Evolutionary conservation across 306 rosid species (phyloP), one percentile per base, ranked within the genome.

Genomic region (Hylodesmum podocarpum): DNA sequence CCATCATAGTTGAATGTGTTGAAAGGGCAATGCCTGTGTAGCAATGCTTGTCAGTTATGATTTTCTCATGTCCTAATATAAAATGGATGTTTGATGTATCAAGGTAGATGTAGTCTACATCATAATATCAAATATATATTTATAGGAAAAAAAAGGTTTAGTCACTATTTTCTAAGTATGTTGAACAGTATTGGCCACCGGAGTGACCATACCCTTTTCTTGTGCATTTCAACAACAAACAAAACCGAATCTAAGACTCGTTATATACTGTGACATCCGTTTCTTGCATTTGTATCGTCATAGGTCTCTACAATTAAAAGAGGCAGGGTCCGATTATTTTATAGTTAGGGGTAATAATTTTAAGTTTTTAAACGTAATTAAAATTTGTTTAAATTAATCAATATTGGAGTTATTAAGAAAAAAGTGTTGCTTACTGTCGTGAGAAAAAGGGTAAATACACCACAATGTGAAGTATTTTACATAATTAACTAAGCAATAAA

Each of bases 21-120:
- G 74, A 80, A 80, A 82, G 81, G 88, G 87, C 82, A 76, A 77
- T 87, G n/a, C 80, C 80, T 73, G 82, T 59, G 84, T 66, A 39
- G 73, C 92, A 76, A 73, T 86, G 85, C 82, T 80, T 88, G 78
- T 72, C 75, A 74, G 86, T 82, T 81, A 53, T 84, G 80, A 75
- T 76, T 75, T 84, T 75, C 76, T 78, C 70, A 69, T 81, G 67
- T 78, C 65, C 55, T 82, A n/a, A n/a, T n/a, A 75, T 79, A 81
- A 71, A 82, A 84, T 63, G 74, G 70, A 82, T 86, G 89, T 82
- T 79, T 84, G 80, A 76, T 85, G 78, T 85, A 87, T 83, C 80
- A 84, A 79, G 65, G 82, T 86, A 73, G 84, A 69, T 78, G 77
- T 75, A n/a, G 58, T 74, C 75, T 80, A 83, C 70, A 75, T 80